A percentile compares a stretch with the other conserved stretches of the same genome.
phyloP scores from a whole-genome alignment of 129 eudicot genomes.

The Centaurea solstitialis region DNA sequence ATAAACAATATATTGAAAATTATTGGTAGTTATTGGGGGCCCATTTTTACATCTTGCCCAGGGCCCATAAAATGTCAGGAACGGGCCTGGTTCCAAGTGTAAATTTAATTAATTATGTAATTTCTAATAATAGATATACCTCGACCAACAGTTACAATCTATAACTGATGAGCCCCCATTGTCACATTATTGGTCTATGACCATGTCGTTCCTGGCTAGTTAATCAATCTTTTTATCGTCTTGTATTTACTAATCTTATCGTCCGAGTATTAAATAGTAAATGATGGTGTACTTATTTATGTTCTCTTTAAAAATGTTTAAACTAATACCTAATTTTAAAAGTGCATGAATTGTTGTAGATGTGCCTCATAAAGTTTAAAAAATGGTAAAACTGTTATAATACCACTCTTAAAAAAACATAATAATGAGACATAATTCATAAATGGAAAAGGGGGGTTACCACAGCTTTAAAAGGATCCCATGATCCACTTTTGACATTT shows the following conservation, averaged over 20 bases:
- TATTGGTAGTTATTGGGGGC: no score
- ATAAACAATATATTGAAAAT: no score
- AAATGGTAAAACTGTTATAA: background rate
- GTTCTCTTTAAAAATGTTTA: background rate
- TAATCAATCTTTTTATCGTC: background rate
- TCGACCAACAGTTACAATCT: background rate
- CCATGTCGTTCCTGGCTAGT: background rate
- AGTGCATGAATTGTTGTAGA: background rate
- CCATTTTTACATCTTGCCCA: no score
- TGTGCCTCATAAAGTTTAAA: background rate
- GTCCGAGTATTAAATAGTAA: background rate
- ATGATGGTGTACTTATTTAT: no score
- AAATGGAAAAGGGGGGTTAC: constrained; percentile 7
- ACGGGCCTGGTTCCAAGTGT: background rate
- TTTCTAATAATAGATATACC: background rate
- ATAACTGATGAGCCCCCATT: background rate
- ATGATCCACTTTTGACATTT: constrained; percentile 29
- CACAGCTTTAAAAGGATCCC: constrained; percentile 30
- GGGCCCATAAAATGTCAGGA: no score
- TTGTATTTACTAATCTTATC: background rate
- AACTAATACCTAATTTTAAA: no score
- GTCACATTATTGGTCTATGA: background rate
- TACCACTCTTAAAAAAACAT: constrained; percentile 6
- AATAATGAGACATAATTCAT: constrained; percentile 28
- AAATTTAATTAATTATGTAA: background rate